Evolutionary conservation across 2,329 filamentous ascomycete species (phyloP), one percentile per base, ranked within the genome.

Genomic region (Fusarium sp.): DNA sequence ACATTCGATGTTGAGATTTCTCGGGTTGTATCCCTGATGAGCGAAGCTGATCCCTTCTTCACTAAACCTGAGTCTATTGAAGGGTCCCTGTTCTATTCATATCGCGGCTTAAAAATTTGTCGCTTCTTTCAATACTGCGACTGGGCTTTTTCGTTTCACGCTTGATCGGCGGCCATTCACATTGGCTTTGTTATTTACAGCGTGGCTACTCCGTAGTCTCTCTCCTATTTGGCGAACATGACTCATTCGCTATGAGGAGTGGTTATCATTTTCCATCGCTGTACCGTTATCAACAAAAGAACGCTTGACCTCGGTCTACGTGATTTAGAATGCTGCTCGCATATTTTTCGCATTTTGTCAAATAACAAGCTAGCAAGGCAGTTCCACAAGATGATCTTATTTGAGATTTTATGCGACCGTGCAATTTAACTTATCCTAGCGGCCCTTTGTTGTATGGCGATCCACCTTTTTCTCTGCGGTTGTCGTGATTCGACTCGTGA

Each of bases 311-410:
- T 28, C n/a, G 28, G 48, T 12, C 55, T 42, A n/a, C 26, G 22
- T 66, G 61, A 33, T 49, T 58, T 49, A 39, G 47, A 41, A 33
- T 42, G 33, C 55, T 39, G 38, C 58, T 63, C 42, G 45, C 42
- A 47, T 54, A 63, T 69, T 69, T 69, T 55, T 64, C 70, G 63
- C 63, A 63, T 70, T 66, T 69, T 63, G 66, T 65, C 69, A 76
- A 76, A 71, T 62, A 67, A 72, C 56, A 64, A 74, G 63, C 67
- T 66, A 45, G 72, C 47, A 51, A 60, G 35, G 66, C 59, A 64
- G 75, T 69, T 63, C 74, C 70, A 77, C 72, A 63, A 63, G 67
- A 60, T 70, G 72, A 77, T 74, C 72, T 72, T 64, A 64, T 74
- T 69, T 63, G 45, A 57, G 66, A 61, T 64, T 75, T 59, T 54